Percentiles rank a stretch among this genome's conserved stretches.
Conservation (phyloP, 306 rosid species). For the Corylus americana region DNA sequence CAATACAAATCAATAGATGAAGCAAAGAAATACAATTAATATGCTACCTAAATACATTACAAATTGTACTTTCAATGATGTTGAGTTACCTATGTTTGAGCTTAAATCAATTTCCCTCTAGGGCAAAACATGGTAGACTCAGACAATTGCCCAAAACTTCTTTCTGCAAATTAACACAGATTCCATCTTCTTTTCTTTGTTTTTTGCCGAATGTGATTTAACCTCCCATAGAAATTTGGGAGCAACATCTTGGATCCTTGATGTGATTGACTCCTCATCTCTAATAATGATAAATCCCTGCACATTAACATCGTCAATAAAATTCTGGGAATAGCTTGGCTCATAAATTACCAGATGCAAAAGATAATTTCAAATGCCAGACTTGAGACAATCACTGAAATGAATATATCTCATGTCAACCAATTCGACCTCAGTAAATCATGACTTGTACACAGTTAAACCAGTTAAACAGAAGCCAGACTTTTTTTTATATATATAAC, state of each 20-base stretch:
- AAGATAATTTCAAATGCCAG: constrained; percentile 1
- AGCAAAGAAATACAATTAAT: no score
- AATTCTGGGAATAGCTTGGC: not conserved
- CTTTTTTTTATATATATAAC: no score
- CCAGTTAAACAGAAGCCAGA: no score
- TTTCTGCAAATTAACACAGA: constrained; percentile 75
- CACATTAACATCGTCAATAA: constrained; percentile 21
- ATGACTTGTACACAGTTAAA: no score
- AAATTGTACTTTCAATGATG: no score
- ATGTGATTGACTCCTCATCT: constrained; percentile 53
- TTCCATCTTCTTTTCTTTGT: constrained; percentile 67
- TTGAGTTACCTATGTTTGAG: no score
- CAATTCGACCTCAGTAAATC: no score
- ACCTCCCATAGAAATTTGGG: constrained; percentile 78
- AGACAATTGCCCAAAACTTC: constrained; percentile 82
- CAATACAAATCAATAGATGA: no score
- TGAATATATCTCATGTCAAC: not conserved
- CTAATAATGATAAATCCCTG: constrained; percentile 86
- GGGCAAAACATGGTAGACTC: constrained; percentile 14
- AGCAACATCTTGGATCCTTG: constrained; percentile 68
- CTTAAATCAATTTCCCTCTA: no score
- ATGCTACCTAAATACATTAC: no score
- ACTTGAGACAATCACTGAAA: not conserved
- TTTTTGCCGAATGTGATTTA: constrained; percentile 57
- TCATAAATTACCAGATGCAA: not conserved